Percentiles rank a stretch among this genome's conserved stretches.
phyloP scores from a whole-genome alignment of 2,329 filamentous ascomycete species.

The Zymoseptoria tritici region DNA sequence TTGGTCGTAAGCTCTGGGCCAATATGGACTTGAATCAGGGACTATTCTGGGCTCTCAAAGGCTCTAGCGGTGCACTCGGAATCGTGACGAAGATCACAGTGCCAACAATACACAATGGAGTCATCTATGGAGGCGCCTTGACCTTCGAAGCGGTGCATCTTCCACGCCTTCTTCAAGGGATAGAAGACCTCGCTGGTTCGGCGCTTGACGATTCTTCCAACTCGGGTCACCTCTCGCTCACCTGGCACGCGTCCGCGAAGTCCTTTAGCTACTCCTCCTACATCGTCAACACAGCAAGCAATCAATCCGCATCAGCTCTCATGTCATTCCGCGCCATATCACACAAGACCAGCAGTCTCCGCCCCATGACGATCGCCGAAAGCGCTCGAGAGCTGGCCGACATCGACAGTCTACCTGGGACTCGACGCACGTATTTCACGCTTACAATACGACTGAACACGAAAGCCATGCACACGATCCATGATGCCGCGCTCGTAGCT shows the following conservation, averaged over 20 bases:
- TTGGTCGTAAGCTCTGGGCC: constrained; percentile 16
- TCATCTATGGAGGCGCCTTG: constrained; percentile 21
- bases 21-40: constrained; percentile 15
- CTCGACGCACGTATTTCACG: constrained; percentile 16
- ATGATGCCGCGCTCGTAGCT: constrained; percentile 10
- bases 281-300: constrained; percentile 16
- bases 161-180: constrained; percentile 9
- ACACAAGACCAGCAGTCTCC: constrained; percentile 8
- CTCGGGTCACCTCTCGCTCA: constrained; percentile 15
- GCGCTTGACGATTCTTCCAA: constrained; percentile 7
- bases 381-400: constrained; percentile 12
- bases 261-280: constrained; percentile 10
- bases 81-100: constrained; percentile 23
- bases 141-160: constrained; percentile 8
- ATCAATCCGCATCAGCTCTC: constrained; percentile 5
- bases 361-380: constrained; percentile 9
- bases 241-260: constrained; percentile 13
- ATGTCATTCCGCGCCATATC: constrained; percentile 12
- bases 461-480: constrained; percentile 10
- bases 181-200: constrained; percentile 4
- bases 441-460: constrained; percentile 10
- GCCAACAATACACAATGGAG: constrained; percentile 14
- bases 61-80: constrained; percentile 18
- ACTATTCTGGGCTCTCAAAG: constrained; percentile 24
- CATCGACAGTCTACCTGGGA: constrained; percentile 8